phyloP scores from a whole-genome alignment of 495 filamentous ascomycete genomes.

The Neurospora hispaniola region DNA sequence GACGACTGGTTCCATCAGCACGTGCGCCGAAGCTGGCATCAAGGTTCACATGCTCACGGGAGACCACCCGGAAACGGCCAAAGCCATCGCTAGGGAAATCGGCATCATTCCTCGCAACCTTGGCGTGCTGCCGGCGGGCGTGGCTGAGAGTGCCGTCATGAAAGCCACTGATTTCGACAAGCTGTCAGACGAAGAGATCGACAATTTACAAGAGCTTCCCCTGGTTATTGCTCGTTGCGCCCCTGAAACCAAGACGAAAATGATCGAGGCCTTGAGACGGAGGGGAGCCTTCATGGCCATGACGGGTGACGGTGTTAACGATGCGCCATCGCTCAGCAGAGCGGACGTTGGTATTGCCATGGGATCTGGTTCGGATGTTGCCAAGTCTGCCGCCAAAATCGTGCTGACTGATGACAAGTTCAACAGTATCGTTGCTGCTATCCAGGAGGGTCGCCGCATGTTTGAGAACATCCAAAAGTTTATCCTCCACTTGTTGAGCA shows the following conservation, averaged over 20 bases:
- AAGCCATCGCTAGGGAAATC: constrained; percentile 64
- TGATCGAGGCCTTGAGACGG: constrained; percentile 59
- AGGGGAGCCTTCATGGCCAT: constrained; percentile 50
- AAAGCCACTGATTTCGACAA: constrained; percentile 56
- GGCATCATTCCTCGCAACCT: constrained; percentile 58
- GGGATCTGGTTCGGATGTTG: constrained; percentile 83
- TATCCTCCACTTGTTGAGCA: constrained; percentile 59
- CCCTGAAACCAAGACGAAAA: constrained; percentile 55
- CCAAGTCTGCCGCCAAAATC: constrained; percentile 79
- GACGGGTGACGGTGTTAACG: constrained; percentile 77
- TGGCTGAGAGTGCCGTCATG: constrained; percentile 47
- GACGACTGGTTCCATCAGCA: constrained; percentile 51
- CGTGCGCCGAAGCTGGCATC: constrained; percentile 61
- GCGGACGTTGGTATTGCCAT: constrained; percentile 83
- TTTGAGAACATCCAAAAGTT: constrained; percentile 83
- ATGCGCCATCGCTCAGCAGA: constrained; percentile 65
- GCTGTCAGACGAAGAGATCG: constrained; percentile 48
- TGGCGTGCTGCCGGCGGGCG: constrained; percentile 37
- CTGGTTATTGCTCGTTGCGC: constrained; percentile 57
- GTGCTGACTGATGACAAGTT: constrained; percentile 87
- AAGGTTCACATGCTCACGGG: constrained; percentile 75
- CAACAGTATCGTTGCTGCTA: constrained; percentile 63
- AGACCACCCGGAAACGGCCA: constrained; percentile 66
- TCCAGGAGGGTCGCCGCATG: constrained; percentile 61
- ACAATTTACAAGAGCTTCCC: constrained; percentile 46